phyloP scores from a whole-genome alignment of 768 basidiomycete genomes.

The Paxillus involutus region DNA sequence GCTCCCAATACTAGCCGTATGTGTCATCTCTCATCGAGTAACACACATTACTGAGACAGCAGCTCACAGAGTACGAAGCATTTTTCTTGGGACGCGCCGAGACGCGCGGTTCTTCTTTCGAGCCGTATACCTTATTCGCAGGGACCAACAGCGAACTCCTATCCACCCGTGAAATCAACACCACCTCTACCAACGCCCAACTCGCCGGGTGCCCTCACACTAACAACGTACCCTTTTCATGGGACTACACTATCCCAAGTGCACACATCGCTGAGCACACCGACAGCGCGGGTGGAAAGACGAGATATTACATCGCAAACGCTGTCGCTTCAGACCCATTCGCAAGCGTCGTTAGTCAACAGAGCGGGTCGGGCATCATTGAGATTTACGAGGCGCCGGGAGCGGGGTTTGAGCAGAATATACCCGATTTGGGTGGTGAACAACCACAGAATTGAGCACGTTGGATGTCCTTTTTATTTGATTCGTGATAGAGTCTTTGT shows the following conservation, averaged over 20 bases:
- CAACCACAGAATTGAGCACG: background rate
- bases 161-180: background rate
- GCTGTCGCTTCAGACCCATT: background rate
- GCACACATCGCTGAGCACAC: background rate
- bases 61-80: background rate
- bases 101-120: background rate
- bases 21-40: background rate
- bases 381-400: conserved; percentile 5
- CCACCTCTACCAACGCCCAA: conserved; percentile 3
- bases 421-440: background rate
- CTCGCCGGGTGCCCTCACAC: conserved; percentile 6
- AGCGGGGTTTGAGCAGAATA: background rate
- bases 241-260: conserved; percentile 4
- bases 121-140: conserved; percentile 8
- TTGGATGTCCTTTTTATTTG: no score
- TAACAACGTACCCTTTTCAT: conserved; percentile 1
- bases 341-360: background rate
- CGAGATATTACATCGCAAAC: background rate
- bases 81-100: conserved; percentile 15
- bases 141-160: conserved; percentile 10
- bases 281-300: conserved; percentile 11
- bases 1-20: conserved; percentile 10
- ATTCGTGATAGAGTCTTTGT: background rate
- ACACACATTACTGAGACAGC: background rate
- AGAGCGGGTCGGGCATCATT: background rate